Conservation (phyloP, 768 basidiomycete species). For the Lanmaoa rubissima region DNA sequence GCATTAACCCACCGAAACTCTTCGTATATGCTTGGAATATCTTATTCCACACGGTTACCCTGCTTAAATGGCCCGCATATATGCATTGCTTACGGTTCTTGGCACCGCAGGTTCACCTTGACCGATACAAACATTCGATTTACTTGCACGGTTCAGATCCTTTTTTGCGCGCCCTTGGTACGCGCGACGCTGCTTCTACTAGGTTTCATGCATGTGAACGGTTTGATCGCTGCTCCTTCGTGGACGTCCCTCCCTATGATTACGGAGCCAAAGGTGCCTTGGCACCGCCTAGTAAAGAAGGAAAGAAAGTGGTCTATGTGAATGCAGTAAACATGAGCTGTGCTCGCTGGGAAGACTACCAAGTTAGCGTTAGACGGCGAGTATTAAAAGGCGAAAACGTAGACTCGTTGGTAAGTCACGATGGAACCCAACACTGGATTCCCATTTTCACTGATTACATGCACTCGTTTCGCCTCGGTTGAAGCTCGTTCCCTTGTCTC, state of each 20-base stretch:
- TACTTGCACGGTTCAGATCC: slow-evolving; percentile 60
- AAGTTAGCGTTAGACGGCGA: slow-evolving; percentile 38
- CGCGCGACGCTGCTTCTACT: slow-evolving; percentile 56
- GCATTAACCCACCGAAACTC: not conserved
- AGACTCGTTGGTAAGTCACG: slow-evolving; percentile 55
- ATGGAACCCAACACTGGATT: not conserved
- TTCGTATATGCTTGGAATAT: not conserved
- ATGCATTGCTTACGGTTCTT: slow-evolving; percentile 4
- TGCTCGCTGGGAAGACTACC: slow-evolving; percentile 52
- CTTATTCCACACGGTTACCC: not conserved
- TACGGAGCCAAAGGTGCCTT: slow-evolving; percentile 3
- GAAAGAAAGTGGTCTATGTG: slow-evolving; percentile 72
- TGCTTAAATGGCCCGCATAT: slow-evolving; percentile 1
- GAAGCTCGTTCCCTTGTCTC: slow-evolving; percentile 78
- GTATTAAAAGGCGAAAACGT: slow-evolving; percentile 48
- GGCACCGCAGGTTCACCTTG: slow-evolving; percentile 72
- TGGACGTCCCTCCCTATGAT: slow-evolving; percentile 40
- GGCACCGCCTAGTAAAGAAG: slow-evolving; percentile 39
- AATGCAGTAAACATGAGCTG: slow-evolving; percentile 78
- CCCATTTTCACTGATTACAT: not conserved
- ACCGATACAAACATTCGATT: slow-evolving; percentile 80
- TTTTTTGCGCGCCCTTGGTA: slow-evolving; percentile 57
- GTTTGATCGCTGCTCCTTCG: slow-evolving; percentile 66
- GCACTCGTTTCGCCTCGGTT: not conserved
- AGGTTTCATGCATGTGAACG: slow-evolving; percentile 96